Conservation (phyloP, 1,284 basidiomycete genomes). For the Naganishia sp. region DNA sequence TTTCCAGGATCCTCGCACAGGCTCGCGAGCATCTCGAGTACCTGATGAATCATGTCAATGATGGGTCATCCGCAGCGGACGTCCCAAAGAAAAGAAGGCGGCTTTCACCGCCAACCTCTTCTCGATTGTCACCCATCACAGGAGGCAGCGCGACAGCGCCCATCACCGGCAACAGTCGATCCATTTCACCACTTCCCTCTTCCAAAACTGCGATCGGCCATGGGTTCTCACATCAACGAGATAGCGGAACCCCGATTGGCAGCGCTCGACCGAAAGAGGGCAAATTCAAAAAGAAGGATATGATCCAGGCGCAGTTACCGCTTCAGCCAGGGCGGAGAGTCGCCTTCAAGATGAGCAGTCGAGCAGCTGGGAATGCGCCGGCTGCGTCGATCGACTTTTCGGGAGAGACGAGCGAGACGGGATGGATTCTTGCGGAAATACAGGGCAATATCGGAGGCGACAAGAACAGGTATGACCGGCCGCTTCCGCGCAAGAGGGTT, state of each 20-base stretch:
- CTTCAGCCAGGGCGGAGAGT: constrained; percentile 53
- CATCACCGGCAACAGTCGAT: constrained; percentile 5
- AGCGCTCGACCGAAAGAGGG: background rate
- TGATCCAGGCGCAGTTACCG: constrained; percentile 47
- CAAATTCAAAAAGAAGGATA: constrained; percentile 15
- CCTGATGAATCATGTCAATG: background rate
- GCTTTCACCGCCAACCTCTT: constrained; percentile 1
- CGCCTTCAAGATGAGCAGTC: constrained; percentile 48
- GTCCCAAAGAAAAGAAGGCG: constrained; percentile 4
- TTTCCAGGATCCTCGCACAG: constrained; percentile 3
- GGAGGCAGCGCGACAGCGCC: constrained; percentile 10
- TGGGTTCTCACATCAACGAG: constrained; percentile 24
- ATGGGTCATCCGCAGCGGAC: background rate
- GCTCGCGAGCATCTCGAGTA: constrained; percentile 20
- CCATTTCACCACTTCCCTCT: constrained; percentile 15
- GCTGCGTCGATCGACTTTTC: constrained; percentile 40
- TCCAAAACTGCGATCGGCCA: background rate
- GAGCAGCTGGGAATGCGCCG: constrained; percentile 30
- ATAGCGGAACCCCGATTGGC: constrained; percentile 12
- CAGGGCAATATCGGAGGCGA: constrained; percentile 49
- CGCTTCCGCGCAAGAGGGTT: background rate
- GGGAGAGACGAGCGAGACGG: constrained; percentile 35
- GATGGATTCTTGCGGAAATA: constrained; percentile 56
- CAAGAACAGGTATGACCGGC: constrained; percentile 44
- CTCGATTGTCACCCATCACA: constrained; percentile 9